A percentile compares a stretch with the other conserved stretches of the same genome.
Conservation (phyloP, 208 protist genomes). For the Sergeia podlipaevii region DNA sequence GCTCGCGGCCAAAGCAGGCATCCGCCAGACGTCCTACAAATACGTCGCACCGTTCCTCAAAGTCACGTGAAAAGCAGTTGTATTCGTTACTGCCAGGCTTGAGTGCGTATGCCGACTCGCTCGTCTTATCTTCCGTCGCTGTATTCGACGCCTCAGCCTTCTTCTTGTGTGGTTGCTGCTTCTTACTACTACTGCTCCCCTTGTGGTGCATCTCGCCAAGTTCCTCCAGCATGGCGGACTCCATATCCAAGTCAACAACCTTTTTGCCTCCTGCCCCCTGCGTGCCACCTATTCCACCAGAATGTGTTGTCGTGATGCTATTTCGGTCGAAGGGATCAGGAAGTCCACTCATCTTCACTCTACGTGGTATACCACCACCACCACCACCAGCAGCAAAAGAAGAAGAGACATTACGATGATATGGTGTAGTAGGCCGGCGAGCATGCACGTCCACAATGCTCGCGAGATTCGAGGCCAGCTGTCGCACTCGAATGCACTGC, state of each 20-base stretch:
- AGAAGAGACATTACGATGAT: conserved; percentile 1
- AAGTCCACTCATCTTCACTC: conserved; percentile 11
- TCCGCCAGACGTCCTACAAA: conserved; percentile 47
- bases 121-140: neutral
- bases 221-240: conserved; percentile 35
- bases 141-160: neutral
- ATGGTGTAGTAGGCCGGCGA: conserved; percentile 18
- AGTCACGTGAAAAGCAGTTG: conserved; percentile 77
- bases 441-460: conserved; percentile 79
- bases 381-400: neutral
- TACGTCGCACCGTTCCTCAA: conserved; percentile 65
- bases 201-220: conserved; percentile 14
- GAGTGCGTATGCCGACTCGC: conserved; percentile 33
- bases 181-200: neutral
- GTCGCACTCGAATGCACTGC: conserved; percentile 70
- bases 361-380: neutral
- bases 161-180: neutral
- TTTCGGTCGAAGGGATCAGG: conserved; percentile 6
- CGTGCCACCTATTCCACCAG: neutral
- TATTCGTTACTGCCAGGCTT: conserved; percentile 52
- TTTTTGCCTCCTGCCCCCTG: neutral
- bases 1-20: conserved; percentile 75
- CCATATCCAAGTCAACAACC: conserved; percentile 15
- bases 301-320: neutral
- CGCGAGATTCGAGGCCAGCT: conserved; percentile 62